Evolutionary conservation across 2,329 filamentous ascomycete genomes (phyloP), one percentile per base, ranked within the genome.

Genomic region (Verticillium longisporum): DNA sequence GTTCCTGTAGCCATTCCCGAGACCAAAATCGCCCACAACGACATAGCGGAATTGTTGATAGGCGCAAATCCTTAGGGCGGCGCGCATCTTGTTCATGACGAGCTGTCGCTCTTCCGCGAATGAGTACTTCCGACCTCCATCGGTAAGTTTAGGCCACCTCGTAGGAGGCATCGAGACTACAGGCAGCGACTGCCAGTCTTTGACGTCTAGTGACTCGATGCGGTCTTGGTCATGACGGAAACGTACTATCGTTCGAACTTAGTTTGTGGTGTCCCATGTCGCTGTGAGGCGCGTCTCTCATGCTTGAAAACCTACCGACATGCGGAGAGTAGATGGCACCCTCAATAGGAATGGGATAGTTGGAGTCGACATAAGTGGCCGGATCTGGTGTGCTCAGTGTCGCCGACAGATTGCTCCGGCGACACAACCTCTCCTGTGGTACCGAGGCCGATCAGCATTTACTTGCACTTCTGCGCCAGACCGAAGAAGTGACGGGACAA

Each of bases 151-250:
- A 18, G 90, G 90, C 74, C 89, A 85, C 31, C 88, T 83, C 7
- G 88, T 85, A 10, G 90, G 88, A 26, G 88, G 83, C 21, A 92
- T 86, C 1, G 88, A 91, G 61, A 92, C 83, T n/a, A 92, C 87
- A 10, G 89, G 88, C 34, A 91, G 74, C 55, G 83, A 78, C 66
- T 75, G 75, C 83, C 82, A 89, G 56, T 73, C 69, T 32, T 78
- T 72, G 53, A 81, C 76, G 32, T 77, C 73, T 64, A 86, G 80
- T 60, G 79, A 77, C 64, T 85, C 80, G 69, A 90, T 90, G 60
- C 80, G 79, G 65, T 88, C 84, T 62, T 89, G 85, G 15, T 88
- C 85, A 0, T 88, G 88, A 53, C 89, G 86, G 70, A 89, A 92
- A 14, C 92, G 84, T 14, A 91, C 88, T 82, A 63, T 53, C 21